Evolutionary conservation across 1,284 basidiomycete species (phyloP), one percentile per base, ranked within the genome.

Genomic region (Trametes sp.): DNA sequence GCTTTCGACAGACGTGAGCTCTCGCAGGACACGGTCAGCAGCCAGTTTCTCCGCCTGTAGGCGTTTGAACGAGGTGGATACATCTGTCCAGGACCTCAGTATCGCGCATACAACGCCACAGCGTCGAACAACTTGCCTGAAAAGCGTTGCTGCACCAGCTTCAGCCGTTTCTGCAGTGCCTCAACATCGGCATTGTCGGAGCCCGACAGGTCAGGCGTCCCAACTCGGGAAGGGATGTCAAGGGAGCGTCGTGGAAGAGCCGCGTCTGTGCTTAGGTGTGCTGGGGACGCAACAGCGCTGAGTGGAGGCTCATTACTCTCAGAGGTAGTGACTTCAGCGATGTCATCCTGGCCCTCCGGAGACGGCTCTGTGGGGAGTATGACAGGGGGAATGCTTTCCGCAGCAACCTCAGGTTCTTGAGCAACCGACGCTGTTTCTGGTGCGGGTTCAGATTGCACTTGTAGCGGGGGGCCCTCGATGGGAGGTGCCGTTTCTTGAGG

Each of bases 61-160:
- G 64, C 84, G 80, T 73, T 91, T 90, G 78, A 91, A 92, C 4
- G 92, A 91, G 0, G 81, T 84, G 6, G 92, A 92, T 2, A 93
- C 84, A 72, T 93, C 92, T 93, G 55, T 1, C 6, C 5, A 38
- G 4, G 8, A 41, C 5, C 35, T 58, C 5, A 63, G 54, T 19
- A 57, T 21, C 16, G 13, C 19, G 42, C 54, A 52, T 29, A 19
- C 23, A 2, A 23, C 23, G 55, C 36, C 28, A 9, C 14, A 60
- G 46, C 6, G 16, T n/a, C 53, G 5, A 51, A 24, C 23, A 2
- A 68, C 78, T 41, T 74, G 89, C 92, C 90, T 65, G 85, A 68
- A 72, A 93, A 93, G 24, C 87, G 82, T 71, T 90, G 85, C 68
- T 93, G 91, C 2, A 93, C 83, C 26, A 88, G 77, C 69, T 83